Evolutionary conservation across 257 asterid genomes (phyloP).

Genomic region (Ilex aquifolium): DNA sequence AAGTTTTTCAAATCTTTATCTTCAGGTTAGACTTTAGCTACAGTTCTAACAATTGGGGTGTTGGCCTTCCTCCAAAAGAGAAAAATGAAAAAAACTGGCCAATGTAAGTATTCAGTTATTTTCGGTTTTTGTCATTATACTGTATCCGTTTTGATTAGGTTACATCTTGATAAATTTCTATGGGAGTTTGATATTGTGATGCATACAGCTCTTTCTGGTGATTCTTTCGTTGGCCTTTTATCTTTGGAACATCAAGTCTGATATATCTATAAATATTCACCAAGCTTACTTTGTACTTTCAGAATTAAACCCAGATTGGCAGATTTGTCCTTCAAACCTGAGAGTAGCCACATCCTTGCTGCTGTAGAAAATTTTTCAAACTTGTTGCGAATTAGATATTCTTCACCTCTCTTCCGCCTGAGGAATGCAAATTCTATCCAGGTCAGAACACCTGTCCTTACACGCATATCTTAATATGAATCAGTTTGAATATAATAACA

Average conservation of each 20-base stretch:
- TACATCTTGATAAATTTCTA: background rate
- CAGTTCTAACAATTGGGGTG: conserved; percentile 87
- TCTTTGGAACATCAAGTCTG: background rate
- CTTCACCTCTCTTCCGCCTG: conserved; percentile 93
- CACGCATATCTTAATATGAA: background rate
- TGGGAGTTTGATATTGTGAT: background rate
- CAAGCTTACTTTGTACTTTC: conserved; percentile 14
- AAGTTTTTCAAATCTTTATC: conserved; percentile 8
- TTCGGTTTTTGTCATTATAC: background rate
- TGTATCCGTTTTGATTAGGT: background rate
- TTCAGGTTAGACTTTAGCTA: conserved; percentile 93
- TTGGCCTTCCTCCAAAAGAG: conserved; percentile 88
- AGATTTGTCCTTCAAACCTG: conserved; percentile 70
- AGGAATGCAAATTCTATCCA: conserved; percentile 57
- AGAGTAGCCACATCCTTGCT: conserved; percentile 63
- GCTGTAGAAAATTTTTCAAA: conserved; percentile 63
- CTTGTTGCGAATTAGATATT: conserved; percentile 71
- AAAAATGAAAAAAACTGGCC: conserved; percentile 88
- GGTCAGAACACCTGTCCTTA: conserved; percentile 37
- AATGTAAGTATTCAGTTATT: conserved; percentile 44
- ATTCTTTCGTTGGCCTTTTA: conserved; percentile 2
- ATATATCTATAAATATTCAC: background rate
- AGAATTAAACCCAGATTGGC: conserved; percentile 85
- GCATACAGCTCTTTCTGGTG: background rate
- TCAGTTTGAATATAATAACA: too few species aligned